Base-by-base conservation (phyloP, 345 rosid species). In the Salix exigua region DNA sequence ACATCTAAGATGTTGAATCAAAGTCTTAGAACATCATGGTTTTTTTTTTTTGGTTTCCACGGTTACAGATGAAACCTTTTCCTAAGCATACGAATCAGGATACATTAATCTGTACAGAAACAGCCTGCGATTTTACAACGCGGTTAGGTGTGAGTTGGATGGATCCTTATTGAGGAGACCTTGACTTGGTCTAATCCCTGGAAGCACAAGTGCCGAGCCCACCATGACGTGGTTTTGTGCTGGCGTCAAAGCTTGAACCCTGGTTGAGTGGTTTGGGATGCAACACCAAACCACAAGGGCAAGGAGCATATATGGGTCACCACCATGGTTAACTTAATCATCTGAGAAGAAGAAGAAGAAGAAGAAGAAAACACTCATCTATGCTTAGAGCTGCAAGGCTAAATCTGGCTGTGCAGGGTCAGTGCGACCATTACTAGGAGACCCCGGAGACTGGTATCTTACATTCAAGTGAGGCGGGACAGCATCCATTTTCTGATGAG, bases 381-480 rank as follows among this genome's bases (percentile, higher is more conserved):
- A 26, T 46, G 7, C 46, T 88, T 85, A 91, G 50, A 96, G 97
- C 78, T 96, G 97, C 85, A 93, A 78, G 68, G 98, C 98, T 72
- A 96, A 80, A 85, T 93, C 99, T 64, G 99, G 99, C 85, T 93
- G 99, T 82, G 90, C 97, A 4, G 94, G 86, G 79, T 96, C 94
- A n/a, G 87, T 86, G 71, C 84, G 80, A 75, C 96, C 87, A 25
- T 97, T 87, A 73, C 94, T 89, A 0, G 97, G 99, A 74, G 98
- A 94, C 26, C 90, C 94, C 19, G 96, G 93, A 46, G 98, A 90
- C 72, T 92, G 97, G 81, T 90, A 93, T 53, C 96, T 87, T 2
- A 93, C 89, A 75, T 96, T 96, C 85, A 96, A 81, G 83, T 92
- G 97, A 2, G 97, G 99, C 58, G 99, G 97, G 71, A 85, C 86